Evolutionary conservation across 2,329 filamentous ascomycete species (phyloP), one percentile per base, ranked within the genome.

Genomic region (Aspergillus viridinutans): DNA sequence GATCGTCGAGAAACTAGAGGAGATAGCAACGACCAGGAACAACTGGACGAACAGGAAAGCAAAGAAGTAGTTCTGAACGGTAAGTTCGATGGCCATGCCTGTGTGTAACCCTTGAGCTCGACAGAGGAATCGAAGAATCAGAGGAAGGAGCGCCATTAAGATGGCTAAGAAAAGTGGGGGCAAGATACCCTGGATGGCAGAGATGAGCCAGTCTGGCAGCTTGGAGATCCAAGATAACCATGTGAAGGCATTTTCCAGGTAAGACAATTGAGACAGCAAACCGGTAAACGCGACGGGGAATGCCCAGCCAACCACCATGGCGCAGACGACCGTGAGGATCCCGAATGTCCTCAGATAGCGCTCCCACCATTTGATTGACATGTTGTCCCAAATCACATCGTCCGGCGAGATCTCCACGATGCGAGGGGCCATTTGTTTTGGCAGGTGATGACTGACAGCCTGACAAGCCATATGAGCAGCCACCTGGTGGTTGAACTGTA

Each of bases 391-490:
- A 43, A 95, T 83, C 8, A 99, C 91, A 70, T 97, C 92, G 47
- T 88, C 87, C 0, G 94, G 94, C 6, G 92, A 91, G 49, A 99
- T 92, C 70, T 99, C 94, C n/a, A 96, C 89, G 43, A 90, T 83
- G 28, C 94, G 85, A 0, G 94, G 94, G 1, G 90, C 84, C 94
- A 99, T 99, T 49, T 96, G 90, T 65, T 90, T 90, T 1, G 94
- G 94, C 1, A 96, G 74, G 67, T 99, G 94, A 71, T 97, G 92
- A 42, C 89, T 92, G 49, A 95, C 82, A 50, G 90, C 87, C 72
- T 99, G 94, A 71, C 92, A 97, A 57, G 93, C 94, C 94, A 99
- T 97, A 68, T 99, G 94, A 0, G 94, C 94, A 5, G 93, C 92
- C 1, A 97, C 90, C 71, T 99, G 94, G 69, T 97, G 89, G 69